These are phyloP conservation scores for Dioscorea dumetorum DNA, from an alignment of 106 monocot species.

Conservation along the genomic window DNA sequence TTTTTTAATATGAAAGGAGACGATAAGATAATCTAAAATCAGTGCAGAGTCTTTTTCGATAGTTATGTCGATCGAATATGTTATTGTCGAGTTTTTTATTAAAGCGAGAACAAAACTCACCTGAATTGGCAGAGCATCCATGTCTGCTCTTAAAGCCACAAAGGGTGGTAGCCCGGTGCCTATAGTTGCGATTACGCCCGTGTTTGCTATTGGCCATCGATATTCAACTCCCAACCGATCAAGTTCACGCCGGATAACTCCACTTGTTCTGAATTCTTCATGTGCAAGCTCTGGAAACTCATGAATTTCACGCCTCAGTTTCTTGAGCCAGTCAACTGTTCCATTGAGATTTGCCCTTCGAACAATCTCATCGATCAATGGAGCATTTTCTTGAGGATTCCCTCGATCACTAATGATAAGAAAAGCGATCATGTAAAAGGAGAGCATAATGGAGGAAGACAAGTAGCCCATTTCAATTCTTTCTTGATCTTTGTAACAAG, in stretches of 20 bases:
- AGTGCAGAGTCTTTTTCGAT: neutral
- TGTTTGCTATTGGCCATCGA: constrained; percentile 15
- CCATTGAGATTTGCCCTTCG: neutral
- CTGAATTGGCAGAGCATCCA: constrained; percentile 33
- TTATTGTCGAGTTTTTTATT: neutral
- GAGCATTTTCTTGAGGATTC: neutral
- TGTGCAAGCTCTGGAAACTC: constrained; percentile 21
- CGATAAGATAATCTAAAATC: too few relatives aligned
- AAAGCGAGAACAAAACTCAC: constrained; percentile 1
- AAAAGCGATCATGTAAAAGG: too few relatives aligned
- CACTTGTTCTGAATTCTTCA: constrained; percentile 22
- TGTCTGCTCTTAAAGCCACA: constrained; percentile 20
- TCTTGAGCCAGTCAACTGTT: constrained; percentile 9
- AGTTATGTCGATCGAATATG: neutral
- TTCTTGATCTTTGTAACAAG: too few relatives aligned
- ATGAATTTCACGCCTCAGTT: constrained; percentile 21
- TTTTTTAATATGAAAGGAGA: too few relatives aligned
- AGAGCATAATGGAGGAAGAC: too few relatives aligned
- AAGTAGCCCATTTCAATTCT: too few relatives aligned
- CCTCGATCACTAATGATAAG: too few relatives aligned
- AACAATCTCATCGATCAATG: constrained; percentile 4
- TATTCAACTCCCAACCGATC: constrained; percentile 17
- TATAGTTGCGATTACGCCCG: constrained; percentile 20
- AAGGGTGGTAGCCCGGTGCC: constrained; percentile 14
- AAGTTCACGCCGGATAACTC: constrained; percentile 8